Conservation (phyloP, 1,139 yeast genomes). For the Spencermartinsiella ligniputridi region DNA sequence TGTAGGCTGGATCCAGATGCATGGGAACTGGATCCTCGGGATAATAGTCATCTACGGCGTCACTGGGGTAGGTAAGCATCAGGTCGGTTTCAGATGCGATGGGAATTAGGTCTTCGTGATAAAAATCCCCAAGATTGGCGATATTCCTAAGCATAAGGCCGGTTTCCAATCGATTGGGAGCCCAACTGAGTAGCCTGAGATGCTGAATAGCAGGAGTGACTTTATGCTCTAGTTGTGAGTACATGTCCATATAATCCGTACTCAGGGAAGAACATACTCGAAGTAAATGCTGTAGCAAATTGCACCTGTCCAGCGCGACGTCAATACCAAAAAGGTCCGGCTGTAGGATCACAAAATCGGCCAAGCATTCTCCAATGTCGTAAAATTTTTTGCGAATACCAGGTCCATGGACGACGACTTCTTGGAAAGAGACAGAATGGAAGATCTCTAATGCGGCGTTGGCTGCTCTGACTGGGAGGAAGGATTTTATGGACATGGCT, state of each 20-base stretch:
- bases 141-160: constrained; percentile 11
- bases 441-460: constrained; percentile 12
- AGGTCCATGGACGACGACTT: constrained; percentile 16
- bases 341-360: constrained; percentile 8
- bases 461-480: constrained; percentile 4
- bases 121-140: too few species aligned
- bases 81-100: too few species aligned
- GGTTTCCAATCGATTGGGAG: not conserved
- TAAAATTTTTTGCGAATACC: constrained; percentile 16
- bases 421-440: constrained; percentile 11
- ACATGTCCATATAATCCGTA: not conserved
- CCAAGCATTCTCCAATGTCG: constrained; percentile 13
- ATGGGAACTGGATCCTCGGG: too few species aligned
- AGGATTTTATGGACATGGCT: constrained; percentile 3
- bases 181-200: constrained; percentile 1
- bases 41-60: too few species aligned
- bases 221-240: constrained; percentile 3
- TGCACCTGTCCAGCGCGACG: not conserved
- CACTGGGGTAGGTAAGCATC: too few species aligned
- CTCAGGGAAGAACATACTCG: not conserved
- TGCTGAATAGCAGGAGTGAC: constrained; percentile 4
- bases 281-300: not conserved
- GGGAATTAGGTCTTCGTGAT: too few species aligned
- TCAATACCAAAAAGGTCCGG: constrained; percentile 6
- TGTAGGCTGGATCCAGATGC: too few species aligned